These are phyloP conservation scores for Rhizopogon vesiculosus DNA, from an alignment of 768 basidiomycete genomes.

Conservation along the genomic window DNA sequence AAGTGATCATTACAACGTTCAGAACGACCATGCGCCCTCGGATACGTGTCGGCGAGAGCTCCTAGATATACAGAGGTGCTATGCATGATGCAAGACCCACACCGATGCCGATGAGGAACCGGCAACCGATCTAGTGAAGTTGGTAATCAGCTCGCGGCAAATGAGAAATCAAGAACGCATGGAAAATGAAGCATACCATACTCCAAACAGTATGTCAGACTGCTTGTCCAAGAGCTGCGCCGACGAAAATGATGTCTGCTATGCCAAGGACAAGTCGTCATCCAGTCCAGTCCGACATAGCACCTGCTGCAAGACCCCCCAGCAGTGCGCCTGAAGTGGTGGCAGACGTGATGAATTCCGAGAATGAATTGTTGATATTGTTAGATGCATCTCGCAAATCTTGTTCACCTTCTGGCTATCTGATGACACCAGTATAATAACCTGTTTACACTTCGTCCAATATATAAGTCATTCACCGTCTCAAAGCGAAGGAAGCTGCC, in stretches of 20 bases:
- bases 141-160: background rate
- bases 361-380: background rate
- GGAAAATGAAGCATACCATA: constrained; percentile 43
- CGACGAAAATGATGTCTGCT: constrained; percentile 71
- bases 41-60: constrained; percentile 69
- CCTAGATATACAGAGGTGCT: constrained; percentile 81
- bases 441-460: constrained; percentile 32
- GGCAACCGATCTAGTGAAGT: constrained; percentile 50
- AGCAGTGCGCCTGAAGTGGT: constrained; percentile 76
- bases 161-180: background rate
- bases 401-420: constrained; percentile 54
- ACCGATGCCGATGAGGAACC: constrained; percentile 71
- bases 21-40: constrained; percentile 77
- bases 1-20: constrained; percentile 79
- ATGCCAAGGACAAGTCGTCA: constrained; percentile 59
- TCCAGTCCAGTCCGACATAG: constrained; percentile 68
- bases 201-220: constrained; percentile 64
- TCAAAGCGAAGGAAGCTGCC: background rate
- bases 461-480: constrained; percentile 1
- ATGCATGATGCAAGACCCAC: constrained; percentile 76
- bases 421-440: constrained; percentile 74
- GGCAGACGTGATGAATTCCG: constrained; percentile 79
- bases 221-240: constrained; percentile 68
- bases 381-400: background rate
- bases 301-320: constrained; percentile 67